Conservation (phyloP, 306 rosid genomes). For the Parietaria judaica region DNA sequence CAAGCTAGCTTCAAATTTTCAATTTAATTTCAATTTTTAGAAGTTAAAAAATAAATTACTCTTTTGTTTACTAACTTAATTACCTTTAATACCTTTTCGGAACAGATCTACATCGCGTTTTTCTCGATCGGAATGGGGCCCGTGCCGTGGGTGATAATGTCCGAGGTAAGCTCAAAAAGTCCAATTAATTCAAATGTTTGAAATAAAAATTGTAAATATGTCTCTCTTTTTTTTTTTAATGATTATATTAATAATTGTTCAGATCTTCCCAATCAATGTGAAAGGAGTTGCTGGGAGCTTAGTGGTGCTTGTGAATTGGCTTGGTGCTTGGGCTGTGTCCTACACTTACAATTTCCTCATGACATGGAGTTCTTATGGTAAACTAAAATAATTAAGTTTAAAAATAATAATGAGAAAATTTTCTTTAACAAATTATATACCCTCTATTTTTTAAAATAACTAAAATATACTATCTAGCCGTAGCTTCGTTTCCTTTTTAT, state of each 20-base stretch:
- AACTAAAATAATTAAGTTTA: background rate
- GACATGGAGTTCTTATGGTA: conserved; percentile 72
- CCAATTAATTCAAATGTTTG: too few relatives aligned
- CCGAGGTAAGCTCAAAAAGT: conserved; percentile 52
- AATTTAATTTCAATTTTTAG: conserved; percentile 3
- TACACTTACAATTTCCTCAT: conserved; percentile 74
- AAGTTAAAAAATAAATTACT: background rate
- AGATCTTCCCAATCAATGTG: conserved; percentile 75
- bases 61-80: too few relatives aligned
- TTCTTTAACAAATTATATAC: too few relatives aligned
- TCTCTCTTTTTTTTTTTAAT: background rate
- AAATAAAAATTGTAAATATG: background rate
- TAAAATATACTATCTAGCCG: too few relatives aligned
- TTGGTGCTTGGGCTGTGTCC: conserved; percentile 79
- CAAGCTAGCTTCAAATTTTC: background rate
- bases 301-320: conserved; percentile 65
- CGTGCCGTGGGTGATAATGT: conserved; percentile 91
- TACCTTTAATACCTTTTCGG: background rate
- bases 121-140: conserved; percentile 76
- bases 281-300: conserved; percentile 82
- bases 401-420: background rate
- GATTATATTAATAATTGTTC: conserved; percentile 1
- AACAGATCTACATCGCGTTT: conserved; percentile 52
- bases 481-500: too few relatives aligned
- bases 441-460: too few relatives aligned